A percentile compares a stretch with the other conserved stretches of the same genome.
Evolutionary conservation across 2,329 filamentous ascomycete species (phyloP).

Genomic region (Sporothrix curviconia): DNA sequence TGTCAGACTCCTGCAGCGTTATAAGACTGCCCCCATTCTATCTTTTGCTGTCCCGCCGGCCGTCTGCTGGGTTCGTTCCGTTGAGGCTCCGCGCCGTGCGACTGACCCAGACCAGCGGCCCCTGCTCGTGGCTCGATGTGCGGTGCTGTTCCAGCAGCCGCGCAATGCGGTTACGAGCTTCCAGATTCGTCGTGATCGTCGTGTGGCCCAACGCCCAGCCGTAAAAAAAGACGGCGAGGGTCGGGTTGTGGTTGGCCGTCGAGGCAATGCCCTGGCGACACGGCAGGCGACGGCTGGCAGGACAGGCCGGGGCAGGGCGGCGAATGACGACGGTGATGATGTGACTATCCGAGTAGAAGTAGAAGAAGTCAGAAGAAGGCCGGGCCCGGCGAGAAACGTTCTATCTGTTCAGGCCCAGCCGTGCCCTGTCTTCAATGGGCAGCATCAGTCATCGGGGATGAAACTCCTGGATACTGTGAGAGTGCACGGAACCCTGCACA

Average conservation of each 20-base stretch:
- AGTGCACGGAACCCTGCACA: slow-evolving; percentile 28
- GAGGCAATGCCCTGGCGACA: slow-evolving; percentile 28
- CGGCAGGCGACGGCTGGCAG: slow-evolving; percentile 45
- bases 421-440: too few relatives aligned
- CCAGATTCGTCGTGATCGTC: slow-evolving; percentile 65
- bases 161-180: slow-evolving; percentile 56
- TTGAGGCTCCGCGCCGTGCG: slow-evolving; percentile 18
- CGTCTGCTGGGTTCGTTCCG: slow-evolving; percentile 9
- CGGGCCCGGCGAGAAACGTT: too few relatives aligned
- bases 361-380: too few relatives aligned
- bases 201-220: slow-evolving; percentile 60
- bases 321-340: not conserved
- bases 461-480: slow-evolving; percentile 33
- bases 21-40: not conserved
- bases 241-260: slow-evolving; percentile 37
- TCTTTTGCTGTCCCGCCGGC: not conserved
- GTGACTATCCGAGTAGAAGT: too few relatives aligned
- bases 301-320: slow-evolving; percentile 15
- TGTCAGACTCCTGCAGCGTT: too few relatives aligned
- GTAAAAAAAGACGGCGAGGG: slow-evolving; percentile 63
- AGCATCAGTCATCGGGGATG: slow-evolving; percentile 7
- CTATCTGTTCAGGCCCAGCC: too few relatives aligned
- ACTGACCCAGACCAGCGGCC: slow-evolving; percentile 16
- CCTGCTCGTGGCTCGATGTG: slow-evolving; percentile 9
- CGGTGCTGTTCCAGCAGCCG: slow-evolving; percentile 16